Conservation (phyloP, 2,329 filamentous ascomycete genomes). For the Raffaelea deltoideospora region DNA sequence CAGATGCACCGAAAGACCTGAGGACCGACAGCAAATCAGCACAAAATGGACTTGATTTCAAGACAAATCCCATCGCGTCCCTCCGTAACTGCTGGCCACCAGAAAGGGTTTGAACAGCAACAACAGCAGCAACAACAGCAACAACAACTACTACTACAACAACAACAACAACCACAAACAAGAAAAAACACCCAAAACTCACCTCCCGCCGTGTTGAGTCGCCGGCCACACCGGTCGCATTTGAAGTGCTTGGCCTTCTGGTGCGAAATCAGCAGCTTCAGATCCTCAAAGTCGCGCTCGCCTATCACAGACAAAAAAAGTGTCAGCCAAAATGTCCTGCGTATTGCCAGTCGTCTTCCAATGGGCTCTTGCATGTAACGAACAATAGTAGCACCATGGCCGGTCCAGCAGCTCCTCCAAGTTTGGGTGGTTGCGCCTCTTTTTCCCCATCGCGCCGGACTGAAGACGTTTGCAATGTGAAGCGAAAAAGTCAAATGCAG, state of each 20-base stretch:
- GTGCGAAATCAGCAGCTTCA: constrained; percentile 91
- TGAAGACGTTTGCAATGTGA: too few relatives aligned
- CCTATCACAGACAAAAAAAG: constrained; percentile 27
- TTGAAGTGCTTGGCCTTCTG: constrained; percentile 99
- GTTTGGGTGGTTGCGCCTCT: constrained; percentile 73
- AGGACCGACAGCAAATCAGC: too few relatives aligned
- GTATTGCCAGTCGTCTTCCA: not conserved
- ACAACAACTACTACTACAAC: too few relatives aligned
- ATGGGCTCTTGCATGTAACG: constrained; percentile 7
- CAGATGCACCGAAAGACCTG: constrained; percentile 91
- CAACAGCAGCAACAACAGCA: too few relatives aligned
- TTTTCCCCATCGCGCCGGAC: constrained; percentile 75
- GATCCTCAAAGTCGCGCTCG: constrained; percentile 93
- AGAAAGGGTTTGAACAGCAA: too few relatives aligned
- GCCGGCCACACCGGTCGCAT: constrained; percentile 76
- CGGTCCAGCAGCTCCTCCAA: constrained; percentile 77
- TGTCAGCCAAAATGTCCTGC: too few relatives aligned
- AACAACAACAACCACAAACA: not conserved
- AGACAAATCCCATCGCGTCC: not conserved
- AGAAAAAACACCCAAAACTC: constrained; percentile 17
- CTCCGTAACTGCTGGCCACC: too few relatives aligned
- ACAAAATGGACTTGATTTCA: not conserved
- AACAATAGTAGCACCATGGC: constrained; percentile 97
- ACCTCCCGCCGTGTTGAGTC: constrained; percentile 92
- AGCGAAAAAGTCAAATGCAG: too few relatives aligned